Base-by-base conservation (phyloP, 2,329 filamentous ascomycete species). In the Fusarium fujikuroi region DNA sequence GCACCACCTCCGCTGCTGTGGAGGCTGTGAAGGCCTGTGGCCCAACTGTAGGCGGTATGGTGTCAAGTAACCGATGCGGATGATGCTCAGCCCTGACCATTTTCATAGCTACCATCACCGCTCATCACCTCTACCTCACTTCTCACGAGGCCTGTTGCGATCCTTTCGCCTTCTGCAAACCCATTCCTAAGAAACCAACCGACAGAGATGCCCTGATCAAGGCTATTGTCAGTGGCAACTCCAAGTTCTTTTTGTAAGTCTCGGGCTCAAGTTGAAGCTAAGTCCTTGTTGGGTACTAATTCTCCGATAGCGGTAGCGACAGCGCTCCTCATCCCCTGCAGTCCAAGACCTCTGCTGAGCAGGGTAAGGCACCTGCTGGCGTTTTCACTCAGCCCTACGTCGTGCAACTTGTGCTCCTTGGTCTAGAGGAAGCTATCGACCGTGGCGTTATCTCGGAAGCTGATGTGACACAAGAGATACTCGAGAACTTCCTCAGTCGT, bases 81-180 rank as follows among this genome's bases (percentile, higher is more conserved):
- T 34, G 42, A 30, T 12, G 11, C n/a, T 62, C 39, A 23, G 25
- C 7, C 52, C 43, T 70, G 42, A 73, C 57, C 5, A 7, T n/a
- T 28, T 36, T n/a, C 28, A 47, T 69, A 81, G 92, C 88, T 8
- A 95, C 93, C 15, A 94, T 97, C 74, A 97, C 95, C 0, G 93
- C 94, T 5, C 95, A 97, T 79, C 95, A 97, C 78, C 86, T 97
- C 28, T 94, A 90, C 75, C 87, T 98, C 37, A 94, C 92, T 18
- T 90, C 93, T 21, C 92, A 96, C 77, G 91, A 95, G 76, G 85
- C 83, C 67, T 83, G 83, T 64, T 92, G 92, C 85, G 89, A 90
- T 25, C 78, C 78, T 34, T 81, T 84, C 59, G 82, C 82, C 78
- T 97, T 95, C 88, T 95, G 79, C 91, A 95, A 88, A 90, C 92